Base-by-base conservation (phyloP, 2,329 filamentous ascomycete species). In the Nannizzia gypsea region DNA sequence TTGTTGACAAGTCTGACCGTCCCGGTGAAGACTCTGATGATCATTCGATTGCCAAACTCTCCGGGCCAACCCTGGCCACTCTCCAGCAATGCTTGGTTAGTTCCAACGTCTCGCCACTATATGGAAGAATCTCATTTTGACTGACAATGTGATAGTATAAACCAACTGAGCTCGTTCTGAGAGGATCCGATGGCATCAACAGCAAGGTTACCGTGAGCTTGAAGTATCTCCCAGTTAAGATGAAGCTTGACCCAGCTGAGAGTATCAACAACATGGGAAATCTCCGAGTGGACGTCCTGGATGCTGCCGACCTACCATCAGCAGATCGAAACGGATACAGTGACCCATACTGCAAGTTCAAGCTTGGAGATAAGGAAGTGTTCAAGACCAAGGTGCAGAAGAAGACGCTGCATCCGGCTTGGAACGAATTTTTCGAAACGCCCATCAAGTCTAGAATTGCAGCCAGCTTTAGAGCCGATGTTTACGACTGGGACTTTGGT, bases 231-330 rank as follows among this genome's bases (percentile, higher is more conserved):
- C 93, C 93, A 0, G 85, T 97, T 62, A 85, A 89, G 76, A 99
- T 99, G 93, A 79, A 85, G 60, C 86, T 99, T 56, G 90, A 99
- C 68, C 88, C 93, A 0, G 90, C 86, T 67, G 93, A 99, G 75
- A 96, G 90, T 69, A 96, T 99, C 80, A 97, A 96, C 82, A 99
- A 99, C 75, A 95, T 96, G 84, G 93, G 93, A 62, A 91, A 85
- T 61, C 84, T 99, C 22, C 88, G 91, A 20, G 89, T 99, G n/a
- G 90, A 97, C 68, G 82, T 99, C 17, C 77, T 97, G 40, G 90
- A 96, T 72, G 93, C 86, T 17, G 77, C 83, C 6, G 86, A 96
- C 62, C 82, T 99, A n/a, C 93, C 93, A 6, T 86, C 93, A 1
- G 92, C 92, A 28, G 93, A 99, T 69, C 86, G 90, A 36, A 99